Base-by-base conservation (phyloP, 148 eudicot genomes). In the Silene uniflora region DNA sequence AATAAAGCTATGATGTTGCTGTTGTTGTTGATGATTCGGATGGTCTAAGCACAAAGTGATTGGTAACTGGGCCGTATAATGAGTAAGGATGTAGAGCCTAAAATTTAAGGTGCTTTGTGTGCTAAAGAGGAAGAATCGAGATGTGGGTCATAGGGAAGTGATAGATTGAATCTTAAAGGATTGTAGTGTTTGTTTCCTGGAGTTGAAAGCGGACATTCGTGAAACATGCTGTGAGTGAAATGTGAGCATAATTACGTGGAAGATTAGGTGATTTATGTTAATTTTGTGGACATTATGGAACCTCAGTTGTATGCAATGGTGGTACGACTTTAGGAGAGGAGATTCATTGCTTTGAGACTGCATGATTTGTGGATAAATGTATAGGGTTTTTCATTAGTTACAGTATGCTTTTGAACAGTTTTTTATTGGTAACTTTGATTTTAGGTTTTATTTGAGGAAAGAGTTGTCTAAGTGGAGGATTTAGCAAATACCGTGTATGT, bases 201-300 rank as follows among this genome's bases (percentile, higher is more conserved):
- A 19, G 24, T 61, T 18, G 10, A 21, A 61, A 61, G 64, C 11
- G 0, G 64, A 61, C 13, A 5, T 61, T 61, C 11, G 17, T 65
- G 19, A 29, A 62, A 27, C n/a, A 65, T 65, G 17, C 0, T 14
- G 47, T 69, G 56, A 22, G 56, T 47, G 27, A 21, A 69, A 69
- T 47, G 56, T 69, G 72, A 12, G 56, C n/a, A 22, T 44, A 8
- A 3, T 42, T 68, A 10, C 22, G 7, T 21, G 7, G 56, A 16
- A 27, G 72, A 69, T 44, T 47, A 10, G n/a, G 16, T 69, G 52
- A 22, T 69, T 46, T 19, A 19, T 69, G 58, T 69, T 69, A 13
- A 19, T 69, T 25, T 68, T 44, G 17, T 44, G 55, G 72, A 44
- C 72, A n/a, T 67, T 10, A 42, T 44, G 70, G 70, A 66, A 18